Base-by-base conservation (phyloP, 164 flowering plant genomes). In the Annona cherimola region DNA sequence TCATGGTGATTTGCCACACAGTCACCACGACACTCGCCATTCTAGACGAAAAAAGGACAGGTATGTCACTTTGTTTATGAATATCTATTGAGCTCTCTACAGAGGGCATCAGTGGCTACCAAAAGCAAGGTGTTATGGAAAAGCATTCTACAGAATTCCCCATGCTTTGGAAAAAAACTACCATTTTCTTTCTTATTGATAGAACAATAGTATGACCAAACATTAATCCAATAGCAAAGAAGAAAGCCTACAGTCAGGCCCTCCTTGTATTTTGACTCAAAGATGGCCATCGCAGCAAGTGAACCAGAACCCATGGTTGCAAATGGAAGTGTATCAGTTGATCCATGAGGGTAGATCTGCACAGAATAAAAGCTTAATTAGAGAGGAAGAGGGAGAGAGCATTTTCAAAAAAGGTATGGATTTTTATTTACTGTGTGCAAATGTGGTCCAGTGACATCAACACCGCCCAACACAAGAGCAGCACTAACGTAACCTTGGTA, bases 241-340 rank as follows among this genome's bases (percentile, higher is more conserved):
- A 62, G 64, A 35, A 4, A 69, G 84, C 98, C 88, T 84, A 93
- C 98, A 77, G 86, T 89, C 43, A 96, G 73, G 73, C 92, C 96
- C 82, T 95, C 99, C 61, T 61, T 83, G 76, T 90, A 95, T 75
- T 86, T 87, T 45, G 97, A 88, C 75, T 93, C 99, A 77, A 95
- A 95, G 14, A 95, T 74, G 42, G 97, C 80, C 99, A 95, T 95
- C 41, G 98, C 99, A 75, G 99, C 99, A 61, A 94, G 91, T 54
- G 98, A 94, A 76, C 98, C 97, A 61, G 97, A 94, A 59, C 97
- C 98, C 97, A 92, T 96, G 45, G 99, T 96, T 2, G 98, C 98
- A 83, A 82, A 96, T 66, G 99, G 99, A 42, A 96, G 82, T 1
- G 97, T 89, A 80, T 96, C 98, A 46, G 97, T 91, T 61, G 99